Percentiles rank a stretch among this genome's conserved stretches.
phyloP scores from a whole-genome alignment of 2,329 filamentous ascomycete genomes.

The Calonectria hongkongensis region DNA sequence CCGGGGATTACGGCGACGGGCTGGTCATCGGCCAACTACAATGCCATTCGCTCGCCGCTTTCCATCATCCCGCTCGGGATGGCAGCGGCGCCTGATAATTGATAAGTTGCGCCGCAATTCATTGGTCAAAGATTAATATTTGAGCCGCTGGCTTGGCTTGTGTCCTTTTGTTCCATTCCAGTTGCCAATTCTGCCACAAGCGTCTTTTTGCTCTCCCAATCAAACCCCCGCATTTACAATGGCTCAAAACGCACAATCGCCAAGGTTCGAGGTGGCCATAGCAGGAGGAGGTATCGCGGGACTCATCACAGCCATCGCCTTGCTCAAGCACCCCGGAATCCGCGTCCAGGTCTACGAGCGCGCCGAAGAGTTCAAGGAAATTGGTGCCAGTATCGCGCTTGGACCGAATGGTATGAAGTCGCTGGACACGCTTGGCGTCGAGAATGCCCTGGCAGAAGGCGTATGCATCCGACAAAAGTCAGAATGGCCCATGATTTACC shows the following conservation, averaged over 20 bases:
- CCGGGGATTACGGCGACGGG: constrained; percentile 4
- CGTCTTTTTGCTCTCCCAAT: constrained; percentile 19
- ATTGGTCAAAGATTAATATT: constrained; percentile 22
- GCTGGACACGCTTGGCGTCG: constrained; percentile 69
- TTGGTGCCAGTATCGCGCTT: constrained; percentile 69
- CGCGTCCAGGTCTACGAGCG: constrained; percentile 71
- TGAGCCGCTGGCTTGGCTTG: constrained; percentile 7
- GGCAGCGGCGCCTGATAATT: constrained; percentile 2
- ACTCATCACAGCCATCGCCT: constrained; percentile 67
- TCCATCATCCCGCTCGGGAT: constrained; percentile 21
- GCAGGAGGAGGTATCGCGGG: constrained; percentile 71
- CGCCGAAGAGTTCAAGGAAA: constrained; percentile 66
- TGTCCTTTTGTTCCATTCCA: constrained; percentile 16
- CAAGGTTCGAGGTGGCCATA: constrained; percentile 65
- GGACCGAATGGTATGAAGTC: constrained; percentile 73
- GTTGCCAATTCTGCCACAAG: constrained; percentile 5
- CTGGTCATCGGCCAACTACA: not conserved
- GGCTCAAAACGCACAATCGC: not conserved
- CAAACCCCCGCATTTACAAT: constrained; percentile 22
- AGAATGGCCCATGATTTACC: constrained; percentile 66
- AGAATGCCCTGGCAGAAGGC: constrained; percentile 65
- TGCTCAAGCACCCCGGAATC: constrained; percentile 63
- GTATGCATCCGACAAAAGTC: constrained; percentile 64
- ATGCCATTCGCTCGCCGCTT: not conserved
- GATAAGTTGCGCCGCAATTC: constrained; percentile 21